A percentile compares a stretch with the other conserved stretches of the same genome.
phyloP scores from a whole-genome alignment of 1,139 yeast species.

The Candida labiduridarum region DNA sequence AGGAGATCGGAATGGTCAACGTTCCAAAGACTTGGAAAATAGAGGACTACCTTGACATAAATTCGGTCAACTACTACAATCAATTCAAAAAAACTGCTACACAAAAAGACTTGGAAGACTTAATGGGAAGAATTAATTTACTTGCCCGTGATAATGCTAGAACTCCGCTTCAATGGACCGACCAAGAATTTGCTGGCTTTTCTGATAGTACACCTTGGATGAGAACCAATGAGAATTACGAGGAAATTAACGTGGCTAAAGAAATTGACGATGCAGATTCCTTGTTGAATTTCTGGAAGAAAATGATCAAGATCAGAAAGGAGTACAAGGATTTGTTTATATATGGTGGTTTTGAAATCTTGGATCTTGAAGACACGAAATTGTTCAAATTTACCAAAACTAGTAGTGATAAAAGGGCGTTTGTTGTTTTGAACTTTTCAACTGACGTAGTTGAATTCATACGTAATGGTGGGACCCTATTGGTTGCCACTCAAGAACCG shows the following conservation, averaged over 20 bases:
- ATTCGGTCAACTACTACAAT: constrained; percentile 43
- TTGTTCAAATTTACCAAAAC: constrained; percentile 40
- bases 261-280: constrained; percentile 51
- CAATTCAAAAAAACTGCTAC: constrained; percentile 30
- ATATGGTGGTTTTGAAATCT: constrained; percentile 47
- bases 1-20: constrained; percentile 59
- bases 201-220: constrained; percentile 56
- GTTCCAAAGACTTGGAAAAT: constrained; percentile 47
- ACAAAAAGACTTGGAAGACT: constrained; percentile 23
- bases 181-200: constrained; percentile 48
- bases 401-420: constrained; percentile 24
- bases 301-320: constrained; percentile 45
- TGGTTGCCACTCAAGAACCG: constrained; percentile 15
- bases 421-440: constrained; percentile 49
- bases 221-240: constrained; percentile 51
- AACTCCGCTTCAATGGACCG: constrained; percentile 62
- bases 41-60: constrained; percentile 53
- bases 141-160: constrained; percentile 57
- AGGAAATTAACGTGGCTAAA: constrained; percentile 47
- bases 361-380: constrained; percentile 38
- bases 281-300: constrained; percentile 47
- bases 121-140: constrained; percentile 34
- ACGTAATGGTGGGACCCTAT: background rate
- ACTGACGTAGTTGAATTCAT: constrained; percentile 24
- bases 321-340: constrained; percentile 42